Base-by-base conservation (phyloP, 148 eudicot genomes). In the Linanthus parryae region DNA sequence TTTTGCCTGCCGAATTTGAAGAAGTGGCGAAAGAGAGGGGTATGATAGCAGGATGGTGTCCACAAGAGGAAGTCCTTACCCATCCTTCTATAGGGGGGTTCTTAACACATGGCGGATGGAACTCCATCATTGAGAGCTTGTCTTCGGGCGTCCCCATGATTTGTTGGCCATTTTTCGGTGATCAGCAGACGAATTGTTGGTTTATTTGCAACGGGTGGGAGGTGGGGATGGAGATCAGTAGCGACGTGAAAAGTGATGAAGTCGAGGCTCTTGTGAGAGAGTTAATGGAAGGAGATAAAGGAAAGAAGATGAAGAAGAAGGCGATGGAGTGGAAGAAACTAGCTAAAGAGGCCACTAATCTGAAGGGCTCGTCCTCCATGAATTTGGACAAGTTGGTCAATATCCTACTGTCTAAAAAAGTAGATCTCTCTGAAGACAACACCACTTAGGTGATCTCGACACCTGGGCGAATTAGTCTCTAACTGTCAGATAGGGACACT, bases 91-190 rank as follows among this genome's bases (percentile, higher is more conserved):
- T 24, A 3, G 30, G 51, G 26, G 51, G 51, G 33, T 47, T 47
- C 29, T 47, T 47, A 15, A 47, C 51, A 1, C 51, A 47, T 38
- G 2, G 31, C n/a, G 51, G 51, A 22, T 45, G 50, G 50, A 45
- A 19, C 42, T 38, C 42, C 15, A 38, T 17, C 16, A 38, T 38
- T 12, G 48, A 44, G 48, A 44, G 48, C 51, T 47, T 47, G 29
- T 47, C 31, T 7, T 14, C 51, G 2, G 51, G 51, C 1, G 51
- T 47, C 8, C 51, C 42, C 3, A 38, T 38, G 42, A 38, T 38
- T 38, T 38, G 42, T 38, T 38, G 42, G 42, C 42, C 42, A 2
- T 24, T 24, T 47, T 24, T 25, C 7, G 51, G 15, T 16, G 51
- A 47, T 47, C 51, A 47, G n/a, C 51, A 22, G 16, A 47, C 51